These are phyloP conservation scores for Phytophthora idaei DNA, from an alignment of 352 stramenopile genomes.

Conservation along the genomic window DNA sequence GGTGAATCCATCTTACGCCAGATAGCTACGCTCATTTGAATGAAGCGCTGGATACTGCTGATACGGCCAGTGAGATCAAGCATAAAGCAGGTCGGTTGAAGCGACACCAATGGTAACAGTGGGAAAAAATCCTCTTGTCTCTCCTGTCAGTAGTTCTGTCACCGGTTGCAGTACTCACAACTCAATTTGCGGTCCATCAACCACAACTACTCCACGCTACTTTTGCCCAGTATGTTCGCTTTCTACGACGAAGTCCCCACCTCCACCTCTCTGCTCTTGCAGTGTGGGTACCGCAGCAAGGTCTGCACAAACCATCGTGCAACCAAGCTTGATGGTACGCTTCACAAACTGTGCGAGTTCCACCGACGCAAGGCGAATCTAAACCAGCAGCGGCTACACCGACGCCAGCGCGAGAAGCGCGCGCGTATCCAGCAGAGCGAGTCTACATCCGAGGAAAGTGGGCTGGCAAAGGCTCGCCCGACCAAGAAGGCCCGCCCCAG, in stretches of 20 bases:
- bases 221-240: slow-evolving; percentile 21
- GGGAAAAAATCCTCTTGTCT: slow-evolving; percentile 7
- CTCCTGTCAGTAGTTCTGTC: background rate
- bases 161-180: slow-evolving; percentile 3
- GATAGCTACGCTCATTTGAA: background rate
- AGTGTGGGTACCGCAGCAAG: slow-evolving; percentile 58
- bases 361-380: slow-evolving; percentile 63
- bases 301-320: slow-evolving; percentile 52
- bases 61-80: background rate
- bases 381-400: slow-evolving; percentile 57
- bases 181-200: slow-evolving; percentile 22
- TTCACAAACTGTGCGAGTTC: slow-evolving; percentile 66
- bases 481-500: slow-evolving; percentile 10
- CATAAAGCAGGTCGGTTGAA: background rate
- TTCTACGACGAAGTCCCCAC: slow-evolving; percentile 26
- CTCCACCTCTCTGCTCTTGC: slow-evolving; percentile 27
- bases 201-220: slow-evolving; percentile 7
- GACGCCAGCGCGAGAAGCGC: slow-evolving; percentile 34
- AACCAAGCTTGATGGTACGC: slow-evolving; percentile 51
- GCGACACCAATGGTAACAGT: background rate
- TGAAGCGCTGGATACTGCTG: background rate
- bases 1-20: background rate
- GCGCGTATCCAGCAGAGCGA: slow-evolving; percentile 3
- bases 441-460: background rate
- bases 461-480: background rate